Evolutionary conservation across 805 yeast genomes (phyloP).

Genomic region (Metschnikowia kofuensis): DNA sequence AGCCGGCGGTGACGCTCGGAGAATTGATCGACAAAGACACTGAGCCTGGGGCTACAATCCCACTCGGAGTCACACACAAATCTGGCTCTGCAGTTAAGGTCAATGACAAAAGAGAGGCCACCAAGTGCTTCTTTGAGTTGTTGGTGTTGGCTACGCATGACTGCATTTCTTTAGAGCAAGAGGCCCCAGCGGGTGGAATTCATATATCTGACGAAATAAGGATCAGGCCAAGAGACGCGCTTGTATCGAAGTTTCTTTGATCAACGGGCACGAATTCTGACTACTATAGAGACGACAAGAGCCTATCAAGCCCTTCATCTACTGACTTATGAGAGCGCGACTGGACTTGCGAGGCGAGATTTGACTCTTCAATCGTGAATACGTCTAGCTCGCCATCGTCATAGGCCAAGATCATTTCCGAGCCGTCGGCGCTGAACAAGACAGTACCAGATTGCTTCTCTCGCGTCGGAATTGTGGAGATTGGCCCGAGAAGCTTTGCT

Average conservation of each 20-base stretch:
- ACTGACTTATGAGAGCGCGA: slow-evolving; percentile 1
- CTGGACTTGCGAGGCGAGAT: slow-evolving; percentile 8
- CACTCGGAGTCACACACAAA: slow-evolving; percentile 22
- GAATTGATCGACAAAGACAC: slow-evolving; percentile 41
- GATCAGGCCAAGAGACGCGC: slow-evolving; percentile 45
- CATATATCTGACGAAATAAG: slow-evolving; percentile 55
- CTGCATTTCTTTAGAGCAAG: slow-evolving; percentile 62
- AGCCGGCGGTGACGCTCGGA: slow-evolving; percentile 27
- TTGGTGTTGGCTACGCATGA: slow-evolving; percentile 78
- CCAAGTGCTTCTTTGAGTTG: slow-evolving; percentile 76
- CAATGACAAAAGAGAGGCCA: slow-evolving; percentile 56
- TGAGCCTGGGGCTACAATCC: slow-evolving; percentile 12
- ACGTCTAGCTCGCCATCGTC: slow-evolving; percentile 14
- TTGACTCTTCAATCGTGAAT: slow-evolving; percentile 14
- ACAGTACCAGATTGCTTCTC: slow-evolving; percentile 8
- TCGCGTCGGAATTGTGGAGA: slow-evolving; percentile 10
- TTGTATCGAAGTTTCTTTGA: slow-evolving; percentile 24
- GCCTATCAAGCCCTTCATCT: slow-evolving; percentile 7
- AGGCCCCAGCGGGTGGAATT: slow-evolving; percentile 24
- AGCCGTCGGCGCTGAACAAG: slow-evolving; percentile 13
- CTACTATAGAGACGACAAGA: slow-evolving; percentile 6
- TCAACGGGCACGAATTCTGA: too few relatives aligned
- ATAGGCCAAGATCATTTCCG: slow-evolving; percentile 11
- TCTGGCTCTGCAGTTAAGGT: slow-evolving; percentile 16
- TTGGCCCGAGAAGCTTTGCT: slow-evolving; percentile 10